Conservation (phyloP, 371 early-diverging fungal species). For the Rhizomucor pusillus region DNA sequence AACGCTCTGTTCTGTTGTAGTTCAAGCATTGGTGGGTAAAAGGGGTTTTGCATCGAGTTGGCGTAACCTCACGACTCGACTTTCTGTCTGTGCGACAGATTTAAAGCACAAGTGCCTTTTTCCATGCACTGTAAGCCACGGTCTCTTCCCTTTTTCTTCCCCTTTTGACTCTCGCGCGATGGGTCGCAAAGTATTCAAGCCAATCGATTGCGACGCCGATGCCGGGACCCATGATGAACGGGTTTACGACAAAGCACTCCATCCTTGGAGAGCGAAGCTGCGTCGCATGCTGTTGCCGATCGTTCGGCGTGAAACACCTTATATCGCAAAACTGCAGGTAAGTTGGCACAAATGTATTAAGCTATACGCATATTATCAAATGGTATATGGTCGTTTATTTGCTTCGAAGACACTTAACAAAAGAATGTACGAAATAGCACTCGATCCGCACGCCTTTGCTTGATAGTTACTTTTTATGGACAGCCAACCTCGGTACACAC, state of each 20-base stretch:
- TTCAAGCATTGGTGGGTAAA: too few relatives aligned
- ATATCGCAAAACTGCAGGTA: conserved; percentile 60
- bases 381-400: too few relatives aligned
- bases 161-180: conserved; percentile 10
- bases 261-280: conserved; percentile 45
- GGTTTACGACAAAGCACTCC: conserved; percentile 44
- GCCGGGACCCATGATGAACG: conserved; percentile 48
- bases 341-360: background rate
- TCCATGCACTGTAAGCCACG: background rate
- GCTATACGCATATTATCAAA: too few relatives aligned
- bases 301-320: conserved; percentile 54
- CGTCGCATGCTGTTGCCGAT: conserved; percentile 51
- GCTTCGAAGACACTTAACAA: too few relatives aligned
- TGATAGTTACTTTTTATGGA: conserved; percentile 60
- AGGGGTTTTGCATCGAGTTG: too few relatives aligned
- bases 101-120: too few relatives aligned
- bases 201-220: conserved; percentile 37
- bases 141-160: background rate
- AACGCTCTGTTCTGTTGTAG: too few relatives aligned
- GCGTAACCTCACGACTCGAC: too few relatives aligned
- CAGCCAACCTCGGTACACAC: conserved; percentile 71
- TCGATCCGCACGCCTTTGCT: conserved; percentile 43
- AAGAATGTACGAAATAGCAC: conserved; percentile 18
- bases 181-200: conserved; percentile 37
- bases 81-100: too few relatives aligned